A percentile compares a stretch with the other conserved stretches of the same genome.
These are phyloP conservation scores for Ophiocordyceps sinensis DNA, from an alignment of 2,329 filamentous ascomycete genomes.

Conservation along the genomic window DNA sequence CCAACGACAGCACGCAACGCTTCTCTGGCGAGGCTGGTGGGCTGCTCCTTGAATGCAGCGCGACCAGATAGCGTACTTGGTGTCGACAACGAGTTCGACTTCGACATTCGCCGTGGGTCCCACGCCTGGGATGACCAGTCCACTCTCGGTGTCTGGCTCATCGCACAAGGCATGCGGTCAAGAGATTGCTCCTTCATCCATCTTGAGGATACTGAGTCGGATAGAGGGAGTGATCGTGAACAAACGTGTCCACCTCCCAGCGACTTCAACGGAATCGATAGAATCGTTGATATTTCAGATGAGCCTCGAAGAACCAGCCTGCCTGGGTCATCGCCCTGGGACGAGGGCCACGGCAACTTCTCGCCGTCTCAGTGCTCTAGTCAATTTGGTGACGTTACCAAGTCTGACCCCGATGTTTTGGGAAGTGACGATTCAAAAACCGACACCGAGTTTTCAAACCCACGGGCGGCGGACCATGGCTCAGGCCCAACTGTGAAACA, in stretches of 20 bases:
- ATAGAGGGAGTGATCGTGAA: not conserved
- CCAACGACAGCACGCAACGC: not conserved
- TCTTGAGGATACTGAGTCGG: constrained; percentile 4
- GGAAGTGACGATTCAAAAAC: not conserved
- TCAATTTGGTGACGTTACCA: too few relatives aligned
- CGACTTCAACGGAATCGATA: constrained; percentile 5
- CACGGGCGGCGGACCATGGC: not conserved
- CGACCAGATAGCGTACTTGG: constrained; percentile 7
- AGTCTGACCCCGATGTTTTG: not conserved
- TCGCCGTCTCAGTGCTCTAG: too few relatives aligned
- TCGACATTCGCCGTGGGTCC: constrained; percentile 14
- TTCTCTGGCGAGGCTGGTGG: constrained; percentile 1
- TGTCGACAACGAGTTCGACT: constrained; percentile 14
- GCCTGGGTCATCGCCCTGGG: not conserved
- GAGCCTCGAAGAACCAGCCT: constrained; percentile 1
- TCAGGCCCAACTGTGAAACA: not conserved
- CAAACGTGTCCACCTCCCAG: not conserved
- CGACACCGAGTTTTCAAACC: not conserved
- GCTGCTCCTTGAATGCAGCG: constrained; percentile 1
- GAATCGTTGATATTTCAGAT: constrained; percentile 2
- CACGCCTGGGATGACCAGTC: constrained; percentile 18
- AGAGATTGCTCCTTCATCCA: constrained; percentile 10
- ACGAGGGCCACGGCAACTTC: not conserved
- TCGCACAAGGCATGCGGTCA: constrained; percentile 16
- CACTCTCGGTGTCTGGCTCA: constrained; percentile 22